A percentile compares a stretch with the other conserved stretches of the same genome.
phyloP scores from a whole-genome alignment of 2,329 filamentous ascomycete species.

The Hypocreales sp. region DNA sequence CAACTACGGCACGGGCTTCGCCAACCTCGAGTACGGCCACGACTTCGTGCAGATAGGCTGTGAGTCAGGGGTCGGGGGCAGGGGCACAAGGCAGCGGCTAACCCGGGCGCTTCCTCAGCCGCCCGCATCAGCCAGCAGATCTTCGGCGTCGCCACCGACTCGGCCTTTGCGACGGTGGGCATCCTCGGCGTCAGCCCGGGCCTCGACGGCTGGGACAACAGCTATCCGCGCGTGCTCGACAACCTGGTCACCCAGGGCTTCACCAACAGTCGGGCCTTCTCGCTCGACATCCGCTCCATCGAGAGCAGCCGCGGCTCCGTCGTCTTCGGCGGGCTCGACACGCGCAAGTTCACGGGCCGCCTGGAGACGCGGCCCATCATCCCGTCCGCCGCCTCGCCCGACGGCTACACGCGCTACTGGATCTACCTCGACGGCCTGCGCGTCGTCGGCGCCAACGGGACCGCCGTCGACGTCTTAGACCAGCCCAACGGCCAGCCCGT shows the following conservation, averaged over 20 bases:
- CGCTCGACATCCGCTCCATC: slow-evolving; percentile 17
- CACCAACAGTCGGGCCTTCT: slow-evolving; percentile 21
- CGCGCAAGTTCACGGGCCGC: slow-evolving; percentile 34
- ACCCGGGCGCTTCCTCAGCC: slow-evolving; percentile 5
- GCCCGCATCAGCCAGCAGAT: slow-evolving; percentile 17
- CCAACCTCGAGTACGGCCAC: slow-evolving; percentile 17
- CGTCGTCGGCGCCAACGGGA: slow-evolving; percentile 16
- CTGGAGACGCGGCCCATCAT: slow-evolving; percentile 42
- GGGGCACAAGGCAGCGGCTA: not conserved
- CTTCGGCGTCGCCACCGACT: slow-evolving; percentile 20
- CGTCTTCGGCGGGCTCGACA: slow-evolving; percentile 43
- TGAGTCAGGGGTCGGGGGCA: slow-evolving; percentile 7
- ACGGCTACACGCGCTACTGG: slow-evolving; percentile 23
- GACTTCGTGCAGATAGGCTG: slow-evolving; percentile 17
- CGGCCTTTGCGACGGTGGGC: slow-evolving; percentile 12
- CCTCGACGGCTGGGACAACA: slow-evolving; percentile 16
- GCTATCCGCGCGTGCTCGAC: slow-evolving; percentile 20
- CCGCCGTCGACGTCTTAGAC: slow-evolving; percentile 27
- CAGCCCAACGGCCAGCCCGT: slow-evolving; percentile 23
- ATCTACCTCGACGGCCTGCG: slow-evolving; percentile 22
- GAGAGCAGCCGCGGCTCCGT: slow-evolving; percentile 15
- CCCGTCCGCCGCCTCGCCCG: slow-evolving; percentile 19
- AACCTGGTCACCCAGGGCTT: slow-evolving; percentile 16
- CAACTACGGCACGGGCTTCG: slow-evolving; percentile 17
- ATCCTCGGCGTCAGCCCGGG: slow-evolving; percentile 20